Conservation (phyloP, 2,329 filamentous ascomycete genomes). For the Fusarium veterinarium region DNA sequence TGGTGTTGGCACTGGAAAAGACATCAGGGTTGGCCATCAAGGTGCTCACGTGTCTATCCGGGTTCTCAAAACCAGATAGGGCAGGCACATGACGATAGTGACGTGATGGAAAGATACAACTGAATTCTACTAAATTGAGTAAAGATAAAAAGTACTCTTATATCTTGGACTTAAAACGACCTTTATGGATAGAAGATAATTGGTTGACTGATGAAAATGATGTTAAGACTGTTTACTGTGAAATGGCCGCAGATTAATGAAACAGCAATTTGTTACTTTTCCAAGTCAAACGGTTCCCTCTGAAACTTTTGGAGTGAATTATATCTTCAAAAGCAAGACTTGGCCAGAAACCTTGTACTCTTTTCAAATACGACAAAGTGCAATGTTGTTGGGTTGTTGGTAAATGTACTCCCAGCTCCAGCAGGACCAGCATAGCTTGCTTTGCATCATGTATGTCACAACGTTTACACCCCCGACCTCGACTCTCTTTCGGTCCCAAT, state of each 20-base stretch:
- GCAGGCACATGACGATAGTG: conserved; percentile 10
- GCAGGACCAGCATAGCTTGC: no score
- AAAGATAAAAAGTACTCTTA: background rate
- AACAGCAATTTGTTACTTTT: background rate
- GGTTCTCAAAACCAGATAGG: conserved; percentile 37
- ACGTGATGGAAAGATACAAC: conserved; percentile 11
- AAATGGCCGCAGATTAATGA: background rate
- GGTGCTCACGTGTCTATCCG: conserved; percentile 41
- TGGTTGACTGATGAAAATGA: background rate
- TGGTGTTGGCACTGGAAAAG: conserved; percentile 21
- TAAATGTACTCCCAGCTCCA: background rate
- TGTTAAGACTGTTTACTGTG: background rate
- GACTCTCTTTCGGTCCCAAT: background rate
- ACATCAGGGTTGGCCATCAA: conserved; percentile 47
- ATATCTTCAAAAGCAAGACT: background rate
- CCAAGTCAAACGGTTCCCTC: background rate
- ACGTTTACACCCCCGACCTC: no score
- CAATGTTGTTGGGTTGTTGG: no score
- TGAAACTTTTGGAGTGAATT: background rate
- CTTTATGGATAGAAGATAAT: background rate
- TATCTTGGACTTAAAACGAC: conserved; percentile 3
- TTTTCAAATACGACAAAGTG: background rate
- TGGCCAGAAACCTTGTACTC: accelerated
- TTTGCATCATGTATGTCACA: background rate
- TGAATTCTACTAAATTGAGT: accelerated